phyloP scores from a whole-genome alignment of 192 early-diverging fungal species.

The Rhizophlyctis rosea region DNA sequence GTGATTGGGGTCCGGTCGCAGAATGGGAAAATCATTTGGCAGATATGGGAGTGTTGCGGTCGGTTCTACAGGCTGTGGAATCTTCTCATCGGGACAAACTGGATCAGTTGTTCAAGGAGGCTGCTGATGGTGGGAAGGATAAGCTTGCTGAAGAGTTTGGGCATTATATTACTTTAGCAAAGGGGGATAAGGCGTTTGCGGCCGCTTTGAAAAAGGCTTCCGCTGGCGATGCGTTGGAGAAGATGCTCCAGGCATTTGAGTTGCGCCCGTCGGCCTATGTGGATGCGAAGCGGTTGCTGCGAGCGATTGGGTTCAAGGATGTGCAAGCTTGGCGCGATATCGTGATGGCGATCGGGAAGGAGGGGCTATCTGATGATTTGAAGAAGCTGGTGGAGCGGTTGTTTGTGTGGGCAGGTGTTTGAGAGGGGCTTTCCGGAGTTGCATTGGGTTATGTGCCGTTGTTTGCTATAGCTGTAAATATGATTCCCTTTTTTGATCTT shows the following conservation, averaged over 20 bases:
- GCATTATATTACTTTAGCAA: not conserved
- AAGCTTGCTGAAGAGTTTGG: not conserved
- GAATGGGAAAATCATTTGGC: conserved; percentile 1
- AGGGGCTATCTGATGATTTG: not conserved
- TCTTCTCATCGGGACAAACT: too few relatives aligned
- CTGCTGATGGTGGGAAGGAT: not conserved
- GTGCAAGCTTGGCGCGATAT: not conserved
- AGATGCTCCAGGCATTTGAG: not conserved
- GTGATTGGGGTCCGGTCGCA: not conserved
- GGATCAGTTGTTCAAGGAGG: not conserved
- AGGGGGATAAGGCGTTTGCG: not conserved
- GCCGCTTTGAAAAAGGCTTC: not conserved
- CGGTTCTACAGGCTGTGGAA: too few relatives aligned
- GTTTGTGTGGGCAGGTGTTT: not conserved
- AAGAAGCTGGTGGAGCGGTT: not conserved
- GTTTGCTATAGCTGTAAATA: too few relatives aligned
- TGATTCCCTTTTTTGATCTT: too few relatives aligned
- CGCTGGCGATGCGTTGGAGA: not conserved
- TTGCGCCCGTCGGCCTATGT: not conserved
- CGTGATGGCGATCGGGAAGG: not conserved
- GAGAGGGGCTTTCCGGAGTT: too few relatives aligned
- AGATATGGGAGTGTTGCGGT: not conserved
- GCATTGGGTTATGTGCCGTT: too few relatives aligned
- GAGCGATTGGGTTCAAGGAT: not conserved
- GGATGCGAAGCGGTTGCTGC: not conserved